A percentile compares a stretch with the other conserved stretches of the same genome.
Evolutionary conservation across 108 stramenopile species (phyloP).

Genomic region (Fistulifera solaris): DNA sequence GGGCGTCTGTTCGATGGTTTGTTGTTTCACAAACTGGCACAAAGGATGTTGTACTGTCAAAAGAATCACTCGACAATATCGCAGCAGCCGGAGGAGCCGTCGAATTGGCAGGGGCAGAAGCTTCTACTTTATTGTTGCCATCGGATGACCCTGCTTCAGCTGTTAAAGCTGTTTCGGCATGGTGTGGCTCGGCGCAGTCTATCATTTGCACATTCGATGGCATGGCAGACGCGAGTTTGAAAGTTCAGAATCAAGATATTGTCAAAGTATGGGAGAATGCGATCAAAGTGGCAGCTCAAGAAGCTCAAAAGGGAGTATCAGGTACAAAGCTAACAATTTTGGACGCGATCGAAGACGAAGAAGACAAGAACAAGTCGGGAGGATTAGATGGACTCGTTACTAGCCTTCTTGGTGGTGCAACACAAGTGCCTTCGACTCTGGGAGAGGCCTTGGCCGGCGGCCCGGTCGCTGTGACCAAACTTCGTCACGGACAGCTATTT

Average conservation of each 20-base stretch:
- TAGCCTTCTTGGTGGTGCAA: constrained; percentile 24
- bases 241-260: constrained; percentile 8
- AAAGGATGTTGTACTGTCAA: constrained; percentile 20
- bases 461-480: constrained; percentile 6
- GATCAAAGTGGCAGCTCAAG: constrained; percentile 44
- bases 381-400: constrained; percentile 23
- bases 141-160: constrained; percentile 23
- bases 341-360: constrained; percentile 33
- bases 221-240: constrained; percentile 1
- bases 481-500: constrained; percentile 70
- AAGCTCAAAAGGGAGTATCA: constrained; percentile 25
- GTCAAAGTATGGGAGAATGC: constrained; percentile 25
- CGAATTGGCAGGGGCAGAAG: constrained; percentile 52
- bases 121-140: constrained; percentile 26
- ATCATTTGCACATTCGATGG: constrained; percentile 58
- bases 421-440: constrained; percentile 35
- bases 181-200: constrained; percentile 41
- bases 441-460: constrained; percentile 20
- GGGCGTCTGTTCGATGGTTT: constrained; percentile 58
- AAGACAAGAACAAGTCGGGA: constrained; percentile 16
- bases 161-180: constrained; percentile 32
- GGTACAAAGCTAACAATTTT: constrained; percentile 41
- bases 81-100: constrained; percentile 37
- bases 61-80: constrained; percentile 24
- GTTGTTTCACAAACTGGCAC: constrained; percentile 31